phyloP scores from a whole-genome alignment of 805 yeast species.

The Tetrapisispora taiwanensis region DNA sequence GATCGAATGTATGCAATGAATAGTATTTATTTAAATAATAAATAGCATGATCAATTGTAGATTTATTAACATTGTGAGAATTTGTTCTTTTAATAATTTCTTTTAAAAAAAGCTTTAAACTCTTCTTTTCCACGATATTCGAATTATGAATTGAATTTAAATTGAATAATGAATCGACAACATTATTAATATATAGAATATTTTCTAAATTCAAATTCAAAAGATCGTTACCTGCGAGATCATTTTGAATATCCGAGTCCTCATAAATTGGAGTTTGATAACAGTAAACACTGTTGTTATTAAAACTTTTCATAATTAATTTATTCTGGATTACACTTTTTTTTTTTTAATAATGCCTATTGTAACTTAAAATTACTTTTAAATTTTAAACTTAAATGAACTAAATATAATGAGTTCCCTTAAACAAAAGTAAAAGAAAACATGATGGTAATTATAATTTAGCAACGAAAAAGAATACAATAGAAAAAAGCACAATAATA shows the following conservation, averaged over 20 bases:
- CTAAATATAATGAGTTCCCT: no score
- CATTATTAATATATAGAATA: background rate
- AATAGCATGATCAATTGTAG: background rate
- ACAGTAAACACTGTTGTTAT: background rate
- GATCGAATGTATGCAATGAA: background rate
- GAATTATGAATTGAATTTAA: slow-evolving; percentile 4
- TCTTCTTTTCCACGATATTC: background rate
- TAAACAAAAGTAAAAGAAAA: no score
- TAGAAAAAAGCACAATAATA: no score
- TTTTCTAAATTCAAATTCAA: background rate
- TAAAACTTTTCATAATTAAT: no score
- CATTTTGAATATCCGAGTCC: background rate
- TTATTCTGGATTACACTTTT: no score
- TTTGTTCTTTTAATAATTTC: slow-evolving; percentile 10
- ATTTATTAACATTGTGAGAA: background rate
- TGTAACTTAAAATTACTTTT: no score
- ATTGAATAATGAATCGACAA: background rate
- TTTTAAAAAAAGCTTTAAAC: slow-evolving; percentile 6
- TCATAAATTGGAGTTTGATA: slow-evolving; percentile 1
- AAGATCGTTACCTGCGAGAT: background rate
- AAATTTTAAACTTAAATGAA: no score
- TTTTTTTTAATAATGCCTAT: no score
- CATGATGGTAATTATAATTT: no score
- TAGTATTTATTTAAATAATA: background rate
- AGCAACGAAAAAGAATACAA: no score